Evolutionary conservation across 495 filamentous ascomycete genomes (phyloP).

Genomic region (Cercophora samala): DNA sequence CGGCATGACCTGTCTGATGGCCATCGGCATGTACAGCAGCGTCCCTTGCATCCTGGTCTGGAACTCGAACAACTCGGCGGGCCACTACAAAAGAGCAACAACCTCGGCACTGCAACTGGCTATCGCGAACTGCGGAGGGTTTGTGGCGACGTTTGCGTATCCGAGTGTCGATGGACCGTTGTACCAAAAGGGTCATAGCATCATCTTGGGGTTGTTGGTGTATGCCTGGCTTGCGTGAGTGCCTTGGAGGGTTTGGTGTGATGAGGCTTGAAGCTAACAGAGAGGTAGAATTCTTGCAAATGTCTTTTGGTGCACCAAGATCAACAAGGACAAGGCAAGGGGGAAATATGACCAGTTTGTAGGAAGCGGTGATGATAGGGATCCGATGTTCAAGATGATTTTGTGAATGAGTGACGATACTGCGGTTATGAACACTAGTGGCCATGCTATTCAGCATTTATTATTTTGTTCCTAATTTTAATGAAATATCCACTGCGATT

Average conservation of each 20-base stretch:
- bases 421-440: too few species aligned
- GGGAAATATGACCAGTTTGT: slow-evolving; percentile 60
- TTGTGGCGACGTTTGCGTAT: slow-evolving; percentile 58
- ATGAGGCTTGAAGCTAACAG: slow-evolving; percentile 20
- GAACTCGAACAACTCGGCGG: slow-evolving; percentile 51
- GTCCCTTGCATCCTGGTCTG: slow-evolving; percentile 74
- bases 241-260: neutral
- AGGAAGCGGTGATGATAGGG: slow-evolving; percentile 62
- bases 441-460: too few species aligned
- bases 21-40: slow-evolving; percentile 70
- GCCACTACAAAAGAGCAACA: slow-evolving; percentile 46
- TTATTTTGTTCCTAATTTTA: too few species aligned
- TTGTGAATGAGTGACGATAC: slow-evolving; percentile 35
- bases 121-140: slow-evolving; percentile 50
- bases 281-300: slow-evolving; percentile 55
- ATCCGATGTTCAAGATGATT: slow-evolving; percentile 62
- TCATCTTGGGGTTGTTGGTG: slow-evolving; percentile 56
- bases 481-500: too few species aligned
- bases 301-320: slow-evolving; percentile 61
- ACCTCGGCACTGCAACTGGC: slow-evolving; percentile 46
- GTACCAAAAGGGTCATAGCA: slow-evolving; percentile 55
- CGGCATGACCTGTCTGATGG: slow-evolving; percentile 69
- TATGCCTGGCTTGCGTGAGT: slow-evolving; percentile 67
- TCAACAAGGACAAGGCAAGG: slow-evolving; percentile 60
- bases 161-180: slow-evolving; percentile 47